A percentile compares a stretch with the other conserved stretches of the same genome.
Evolutionary conservation across 371 early-diverging fungal species (phyloP).

Genomic region (Rhizopus stolonifer): DNA sequence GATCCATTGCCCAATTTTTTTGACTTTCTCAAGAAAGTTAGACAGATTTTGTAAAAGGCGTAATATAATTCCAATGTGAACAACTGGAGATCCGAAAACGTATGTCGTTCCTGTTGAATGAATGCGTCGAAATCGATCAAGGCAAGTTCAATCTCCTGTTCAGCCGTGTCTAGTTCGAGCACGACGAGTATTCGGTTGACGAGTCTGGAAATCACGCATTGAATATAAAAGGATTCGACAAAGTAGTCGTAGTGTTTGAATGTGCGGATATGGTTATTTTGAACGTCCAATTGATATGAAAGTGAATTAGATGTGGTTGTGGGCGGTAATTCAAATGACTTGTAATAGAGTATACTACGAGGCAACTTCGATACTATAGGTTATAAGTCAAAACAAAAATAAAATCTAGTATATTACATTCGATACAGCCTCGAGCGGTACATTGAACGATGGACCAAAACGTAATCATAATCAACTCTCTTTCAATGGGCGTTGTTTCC

Average conservation of each 20-base stretch:
- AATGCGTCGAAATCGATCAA: slow-evolving; percentile 12
- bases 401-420: slow-evolving; percentile 15
- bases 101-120: slow-evolving; percentile 1
- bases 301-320: slow-evolving; percentile 21
- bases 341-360: slow-evolving; percentile 5
- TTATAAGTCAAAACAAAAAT: not conserved
- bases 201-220: slow-evolving; percentile 19
- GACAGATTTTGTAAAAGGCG: slow-evolving; percentile 10
- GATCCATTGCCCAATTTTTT: not conserved
- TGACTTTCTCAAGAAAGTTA: slow-evolving; percentile 2
- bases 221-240: slow-evolving; percentile 35
- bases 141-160: not conserved
- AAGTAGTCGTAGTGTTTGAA: slow-evolving; percentile 27
- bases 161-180: not conserved
- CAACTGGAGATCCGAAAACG: slow-evolving; percentile 12
- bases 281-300: slow-evolving; percentile 23
- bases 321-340: slow-evolving; percentile 23
- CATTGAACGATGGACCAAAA: slow-evolving; percentile 23
- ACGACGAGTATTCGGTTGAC: not conserved
- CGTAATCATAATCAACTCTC: slow-evolving; percentile 16
- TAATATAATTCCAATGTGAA: slow-evolving; percentile 13
- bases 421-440: slow-evolving; percentile 21
- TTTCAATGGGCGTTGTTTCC: slow-evolving; percentile 13
- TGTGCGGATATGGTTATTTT: slow-evolving; percentile 23
- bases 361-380: slow-evolving; percentile 26